phyloP scores from a whole-genome alignment of 345 rosid genomes.

The Zanthoxylum bungeanum region DNA sequence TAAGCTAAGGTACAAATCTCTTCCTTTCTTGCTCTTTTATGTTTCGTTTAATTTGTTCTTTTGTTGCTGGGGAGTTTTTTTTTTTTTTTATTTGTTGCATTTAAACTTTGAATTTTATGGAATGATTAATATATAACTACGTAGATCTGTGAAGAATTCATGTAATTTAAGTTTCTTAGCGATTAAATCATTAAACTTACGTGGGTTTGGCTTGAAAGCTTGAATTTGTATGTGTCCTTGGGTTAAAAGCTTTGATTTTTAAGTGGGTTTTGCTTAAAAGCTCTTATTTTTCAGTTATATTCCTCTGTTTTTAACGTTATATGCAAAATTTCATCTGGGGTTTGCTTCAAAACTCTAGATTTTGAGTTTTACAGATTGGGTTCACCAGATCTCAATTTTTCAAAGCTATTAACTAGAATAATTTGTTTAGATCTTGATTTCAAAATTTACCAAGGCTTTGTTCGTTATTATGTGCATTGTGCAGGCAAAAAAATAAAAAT shows the following conservation, averaged over 20 bases:
- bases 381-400: neutral
- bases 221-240: neutral
- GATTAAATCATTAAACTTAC: neutral
- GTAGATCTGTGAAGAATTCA: slow-evolving; percentile 2
- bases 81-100: too few relatives aligned
- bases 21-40: neutral
- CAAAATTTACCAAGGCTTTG: neutral
- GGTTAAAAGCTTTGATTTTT: neutral
- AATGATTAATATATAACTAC: neutral
- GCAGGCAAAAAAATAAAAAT: neutral
- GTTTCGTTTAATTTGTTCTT: too few relatives aligned
- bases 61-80: neutral
- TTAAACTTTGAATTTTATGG: neutral
- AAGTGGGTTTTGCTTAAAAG: neutral
- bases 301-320: neutral
- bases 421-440: slow-evolving; percentile 29
- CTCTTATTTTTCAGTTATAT: neutral
- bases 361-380: neutral
- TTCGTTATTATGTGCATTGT: neutral
- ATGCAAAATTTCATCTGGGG: neutral
- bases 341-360: neutral
- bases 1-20: slow-evolving; percentile 21
- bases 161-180: neutral
- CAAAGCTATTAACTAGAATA: neutral
- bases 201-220: neutral